These are phyloP conservation scores for Casuarina glauca DNA, from an alignment of 306 rosid species.

Conservation along the genomic window DNA sequence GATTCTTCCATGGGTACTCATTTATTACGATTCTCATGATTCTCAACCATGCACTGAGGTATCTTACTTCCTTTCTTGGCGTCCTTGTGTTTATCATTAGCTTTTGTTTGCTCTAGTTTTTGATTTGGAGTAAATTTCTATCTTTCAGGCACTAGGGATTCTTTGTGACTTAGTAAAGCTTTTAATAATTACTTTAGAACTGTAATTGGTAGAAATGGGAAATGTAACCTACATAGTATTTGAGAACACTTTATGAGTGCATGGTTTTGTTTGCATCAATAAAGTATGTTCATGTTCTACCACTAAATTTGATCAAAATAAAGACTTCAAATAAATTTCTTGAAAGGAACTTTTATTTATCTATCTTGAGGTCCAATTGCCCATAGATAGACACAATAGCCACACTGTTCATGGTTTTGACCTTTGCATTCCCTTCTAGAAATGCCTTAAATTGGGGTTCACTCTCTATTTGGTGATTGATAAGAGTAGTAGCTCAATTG, in stretches of 20 bases:
- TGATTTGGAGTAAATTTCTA: slow-evolving; percentile 15
- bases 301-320: not conserved
- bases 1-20: slow-evolving; percentile 91
- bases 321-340: not conserved
- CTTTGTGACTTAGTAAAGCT: not conserved
- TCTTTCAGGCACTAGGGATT: slow-evolving; percentile 22
- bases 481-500: not conserved
- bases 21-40: slow-evolving; percentile 87
- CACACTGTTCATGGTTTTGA: slow-evolving; percentile 1
- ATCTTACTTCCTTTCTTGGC: slow-evolving; percentile 24
- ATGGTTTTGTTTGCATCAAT: not conserved
- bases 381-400: not conserved
- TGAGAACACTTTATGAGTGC: not conserved
- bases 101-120: slow-evolving; percentile 18
- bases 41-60: slow-evolving; percentile 96
- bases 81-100: slow-evolving; percentile 18
- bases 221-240: not conserved
- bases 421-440: slow-evolving; percentile 11
- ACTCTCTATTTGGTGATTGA: not conserved
- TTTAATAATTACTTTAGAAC: not conserved
- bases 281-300: not conserved
- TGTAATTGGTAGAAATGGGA: not conserved
- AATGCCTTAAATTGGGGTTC: not conserved
- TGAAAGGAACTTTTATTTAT: not conserved
- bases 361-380: slow-evolving; percentile 1